These are phyloP conservation scores for Candida endomychidarum DNA, from an alignment of 805 yeast species.

Conservation along the genomic window DNA sequence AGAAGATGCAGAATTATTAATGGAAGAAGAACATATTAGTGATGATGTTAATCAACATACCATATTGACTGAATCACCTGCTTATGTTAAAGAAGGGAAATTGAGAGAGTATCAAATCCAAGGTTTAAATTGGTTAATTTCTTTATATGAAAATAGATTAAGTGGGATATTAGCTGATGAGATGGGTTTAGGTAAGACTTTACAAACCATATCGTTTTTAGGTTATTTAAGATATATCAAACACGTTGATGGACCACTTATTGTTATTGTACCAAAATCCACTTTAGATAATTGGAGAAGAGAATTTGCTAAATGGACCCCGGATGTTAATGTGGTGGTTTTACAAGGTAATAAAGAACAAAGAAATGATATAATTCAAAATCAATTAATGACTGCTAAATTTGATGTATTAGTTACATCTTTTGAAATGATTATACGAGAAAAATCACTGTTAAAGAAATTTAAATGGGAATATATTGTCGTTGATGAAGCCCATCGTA, in stretches of 20 bases:
- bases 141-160: constrained; percentile 80
- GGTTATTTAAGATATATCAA: constrained; percentile 82
- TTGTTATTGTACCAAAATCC: constrained; percentile 92
- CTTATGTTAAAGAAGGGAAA: constrained; percentile 65
- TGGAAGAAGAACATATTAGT: constrained; percentile 32
- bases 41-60: constrained; percentile 50
- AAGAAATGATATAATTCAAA: constrained; percentile 59
- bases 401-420: constrained; percentile 92
- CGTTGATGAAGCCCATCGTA: constrained; percentile 96
- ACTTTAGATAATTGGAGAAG: constrained; percentile 96
- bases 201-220: constrained; percentile 89
- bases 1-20: constrained; percentile 80
- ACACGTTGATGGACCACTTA: constrained; percentile 83
- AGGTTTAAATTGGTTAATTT: constrained; percentile 92
- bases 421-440: constrained; percentile 90
- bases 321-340: constrained; percentile 83
- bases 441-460: constrained; percentile 75
- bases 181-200: constrained; percentile 96
- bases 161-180: constrained; percentile 97
- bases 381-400: constrained; percentile 63
- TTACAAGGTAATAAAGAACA: constrained; percentile 89
- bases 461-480: constrained; percentile 91
- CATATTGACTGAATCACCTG: constrained; percentile 84
- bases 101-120: constrained; percentile 91
- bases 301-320: constrained; percentile 94